These are phyloP conservation scores for Nepenthes mirabilis DNA, from an alignment of 148 eudicot species.

Conservation along the genomic window DNA sequence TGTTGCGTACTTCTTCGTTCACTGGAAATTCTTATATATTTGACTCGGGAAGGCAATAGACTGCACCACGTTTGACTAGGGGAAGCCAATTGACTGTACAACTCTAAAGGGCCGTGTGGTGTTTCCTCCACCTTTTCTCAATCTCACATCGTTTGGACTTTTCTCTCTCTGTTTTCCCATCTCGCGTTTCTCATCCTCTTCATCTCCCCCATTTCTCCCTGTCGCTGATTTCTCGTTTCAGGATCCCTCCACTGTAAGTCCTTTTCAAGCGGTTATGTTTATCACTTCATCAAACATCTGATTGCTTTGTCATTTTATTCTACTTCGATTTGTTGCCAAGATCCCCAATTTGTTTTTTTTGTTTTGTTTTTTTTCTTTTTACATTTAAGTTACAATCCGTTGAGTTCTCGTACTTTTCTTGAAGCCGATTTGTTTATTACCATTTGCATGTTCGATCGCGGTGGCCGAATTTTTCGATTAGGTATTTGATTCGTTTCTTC, in stretches of 20 bases:
- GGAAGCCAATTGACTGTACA: too few relatives aligned
- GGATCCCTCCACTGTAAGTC: constrained; percentile 26
- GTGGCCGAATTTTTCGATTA: constrained; percentile 2
- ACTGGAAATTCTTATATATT: too few relatives aligned
- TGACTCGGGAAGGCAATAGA: too few relatives aligned
- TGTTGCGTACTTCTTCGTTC: too few relatives aligned
- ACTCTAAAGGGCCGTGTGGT: constrained; percentile 9
- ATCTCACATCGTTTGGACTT: constrained; percentile 8
- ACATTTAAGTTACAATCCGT: background rate
- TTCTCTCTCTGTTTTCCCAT: constrained; percentile 20
- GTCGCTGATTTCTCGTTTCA: constrained; percentile 14
- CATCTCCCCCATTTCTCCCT: constrained; percentile 5
- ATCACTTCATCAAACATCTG: background rate
- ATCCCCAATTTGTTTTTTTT: constrained; percentile 10
- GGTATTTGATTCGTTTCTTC: background rate
- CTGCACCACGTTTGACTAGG: too few relatives aligned
- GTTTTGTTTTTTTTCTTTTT: background rate
- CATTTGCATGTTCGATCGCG: constrained; percentile 5
- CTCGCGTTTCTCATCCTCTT: constrained; percentile 26
- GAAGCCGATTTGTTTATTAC: background rate
- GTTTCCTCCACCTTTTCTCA: background rate
- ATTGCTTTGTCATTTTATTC: background rate
- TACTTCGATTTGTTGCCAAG: constrained; percentile 6
- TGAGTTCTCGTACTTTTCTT: background rate
- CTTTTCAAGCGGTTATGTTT: background rate